Evolutionary conservation across 2,329 filamentous ascomycete genomes (phyloP).

Genomic region (Cordyceps tenuipes): DNA sequence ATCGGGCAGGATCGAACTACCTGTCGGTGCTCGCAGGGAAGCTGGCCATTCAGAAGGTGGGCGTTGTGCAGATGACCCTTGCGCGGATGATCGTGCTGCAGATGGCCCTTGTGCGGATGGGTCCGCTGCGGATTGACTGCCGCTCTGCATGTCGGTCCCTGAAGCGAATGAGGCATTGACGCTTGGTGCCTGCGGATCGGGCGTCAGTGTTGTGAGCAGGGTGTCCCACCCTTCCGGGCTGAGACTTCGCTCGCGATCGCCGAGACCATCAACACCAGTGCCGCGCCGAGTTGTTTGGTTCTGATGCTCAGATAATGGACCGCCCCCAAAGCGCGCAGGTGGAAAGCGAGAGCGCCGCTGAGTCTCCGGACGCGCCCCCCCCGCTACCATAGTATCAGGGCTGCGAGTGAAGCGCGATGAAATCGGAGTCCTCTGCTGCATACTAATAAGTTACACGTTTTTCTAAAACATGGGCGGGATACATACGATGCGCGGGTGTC

Average conservation of each 20-base stretch:
- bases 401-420: conserved; percentile 10
- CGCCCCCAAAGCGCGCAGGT: background rate
- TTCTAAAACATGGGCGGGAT: background rate
- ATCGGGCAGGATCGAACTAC: conserved; percentile 23
- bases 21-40: conserved; percentile 27
- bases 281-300: conserved; percentile 4
- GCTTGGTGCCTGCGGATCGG: conserved; percentile 73
- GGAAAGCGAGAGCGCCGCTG: background rate
- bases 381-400: conserved; percentile 2
- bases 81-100: background rate
- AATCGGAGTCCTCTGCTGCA: conserved; percentile 25
- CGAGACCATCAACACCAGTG: conserved; percentile 57
- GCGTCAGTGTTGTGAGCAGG: conserved; percentile 69
- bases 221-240: conserved; percentile 76
- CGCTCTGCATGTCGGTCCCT: conserved; percentile 34
- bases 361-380: background rate
- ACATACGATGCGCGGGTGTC: conserved; percentile 19
- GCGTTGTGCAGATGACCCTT: background rate
- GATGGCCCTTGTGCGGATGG: conserved; percentile 3
- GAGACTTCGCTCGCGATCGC: conserved; percentile 76
- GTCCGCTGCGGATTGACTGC: conserved; percentile 16
- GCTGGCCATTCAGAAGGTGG: background rate
- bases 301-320: background rate
- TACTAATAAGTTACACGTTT: conserved; percentile 50
- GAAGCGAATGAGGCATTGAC: conserved; percentile 77